These are phyloP conservation scores for Meyerozyma carpophila DNA, from an alignment of 1,139 yeast species.

Conservation along the genomic window DNA sequence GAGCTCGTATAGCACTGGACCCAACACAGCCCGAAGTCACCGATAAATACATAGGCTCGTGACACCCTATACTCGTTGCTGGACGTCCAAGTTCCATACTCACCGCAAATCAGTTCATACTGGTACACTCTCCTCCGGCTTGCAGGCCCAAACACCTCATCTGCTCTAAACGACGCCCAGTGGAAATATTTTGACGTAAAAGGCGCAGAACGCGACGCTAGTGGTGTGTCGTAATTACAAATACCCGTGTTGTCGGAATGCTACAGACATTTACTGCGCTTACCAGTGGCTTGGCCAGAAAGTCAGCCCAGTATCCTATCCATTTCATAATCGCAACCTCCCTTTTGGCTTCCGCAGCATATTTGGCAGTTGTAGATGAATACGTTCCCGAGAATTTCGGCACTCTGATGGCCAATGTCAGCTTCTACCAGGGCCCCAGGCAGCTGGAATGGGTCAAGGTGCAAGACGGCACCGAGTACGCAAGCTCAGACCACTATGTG, in stretches of 20 bases:
- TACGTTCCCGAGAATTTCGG: constrained; percentile 47
- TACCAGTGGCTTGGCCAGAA: constrained; percentile 47
- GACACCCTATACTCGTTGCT: background rate
- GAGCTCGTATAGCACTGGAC: background rate
- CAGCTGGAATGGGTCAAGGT: constrained; percentile 38
- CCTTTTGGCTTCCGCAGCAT: constrained; percentile 74
- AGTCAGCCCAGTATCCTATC: constrained; percentile 81
- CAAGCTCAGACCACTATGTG: constrained; percentile 41
- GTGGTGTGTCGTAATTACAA: background rate
- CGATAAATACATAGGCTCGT: background rate
- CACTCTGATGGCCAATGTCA: constrained; percentile 15
- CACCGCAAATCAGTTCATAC: background rate
- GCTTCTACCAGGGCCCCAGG: constrained; percentile 45
- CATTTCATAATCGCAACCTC: constrained; percentile 77
- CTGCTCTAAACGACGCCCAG: background rate
- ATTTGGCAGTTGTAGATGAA: constrained; percentile 75
- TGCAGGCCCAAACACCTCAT: background rate
- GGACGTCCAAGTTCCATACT: background rate
- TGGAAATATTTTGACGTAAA: background rate
- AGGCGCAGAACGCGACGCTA: background rate
- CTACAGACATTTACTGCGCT: constrained; percentile 20
- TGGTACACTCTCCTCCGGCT: background rate
- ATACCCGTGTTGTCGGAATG: constrained; percentile 6
- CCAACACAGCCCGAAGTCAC: background rate
- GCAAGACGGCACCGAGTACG: constrained; percentile 19